Conservation (phyloP, 2,329 filamentous ascomycete genomes). For the Dactylellina sp. region DNA sequence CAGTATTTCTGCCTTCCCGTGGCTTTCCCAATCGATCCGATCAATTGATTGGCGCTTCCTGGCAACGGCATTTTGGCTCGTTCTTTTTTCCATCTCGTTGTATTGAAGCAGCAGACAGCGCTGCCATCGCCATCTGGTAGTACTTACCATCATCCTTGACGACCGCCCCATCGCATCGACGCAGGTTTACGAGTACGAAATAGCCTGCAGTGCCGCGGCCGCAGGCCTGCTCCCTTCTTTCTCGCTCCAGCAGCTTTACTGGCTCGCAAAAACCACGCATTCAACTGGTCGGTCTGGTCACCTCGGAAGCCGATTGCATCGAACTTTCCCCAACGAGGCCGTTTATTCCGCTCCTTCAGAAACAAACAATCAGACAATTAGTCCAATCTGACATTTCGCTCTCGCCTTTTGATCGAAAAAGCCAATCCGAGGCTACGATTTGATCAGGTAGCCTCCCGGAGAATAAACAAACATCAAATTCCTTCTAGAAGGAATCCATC, state of each 20-base stretch:
- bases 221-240: neutral
- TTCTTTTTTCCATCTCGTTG: neutral
- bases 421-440: neutral
- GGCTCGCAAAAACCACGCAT: slow-evolving; percentile 52
- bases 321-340: slow-evolving; percentile 8
- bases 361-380: neutral
- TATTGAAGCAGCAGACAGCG: neutral
- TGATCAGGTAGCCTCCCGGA: slow-evolving; percentile 10
- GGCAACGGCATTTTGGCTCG: neutral
- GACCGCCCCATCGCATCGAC: too few species aligned
- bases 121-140: neutral
- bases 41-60: neutral
- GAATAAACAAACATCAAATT: slow-evolving; percentile 1
- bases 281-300: slow-evolving; percentile 9
- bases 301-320: slow-evolving; percentile 13
- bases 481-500: slow-evolving; percentile 10
- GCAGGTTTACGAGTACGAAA: slow-evolving; percentile 37
- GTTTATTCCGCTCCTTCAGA: neutral
- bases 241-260: slow-evolving; percentile 22
- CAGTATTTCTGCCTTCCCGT: neutral
- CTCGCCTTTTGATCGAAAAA: slow-evolving; percentile 2
- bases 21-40: neutral
- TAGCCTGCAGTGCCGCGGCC: neutral
- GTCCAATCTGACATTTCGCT: neutral
- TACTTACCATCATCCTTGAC: too few species aligned